Evolutionary conservation across 2,329 filamentous ascomycete genomes (phyloP), one percentile per base, ranked within the genome.

Genomic region (Cytospora piceae): DNA sequence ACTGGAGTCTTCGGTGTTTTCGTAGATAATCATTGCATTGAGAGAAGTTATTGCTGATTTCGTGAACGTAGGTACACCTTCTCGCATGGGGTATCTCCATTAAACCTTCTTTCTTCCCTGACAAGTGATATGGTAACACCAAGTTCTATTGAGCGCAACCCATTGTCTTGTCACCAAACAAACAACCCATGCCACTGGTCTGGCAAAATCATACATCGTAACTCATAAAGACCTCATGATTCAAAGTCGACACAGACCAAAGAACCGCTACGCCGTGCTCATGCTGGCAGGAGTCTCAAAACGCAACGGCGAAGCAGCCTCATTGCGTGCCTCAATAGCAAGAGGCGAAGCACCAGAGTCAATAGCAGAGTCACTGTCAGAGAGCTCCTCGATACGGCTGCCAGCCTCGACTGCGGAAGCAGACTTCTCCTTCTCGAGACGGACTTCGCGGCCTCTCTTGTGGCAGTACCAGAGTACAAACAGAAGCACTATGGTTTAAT

Each of bases 391-490:
- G 53, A 84, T 76, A 29, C 81, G 77, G 32, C 75, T 71, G 42
- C 65, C 61, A 32, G 71, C 71, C 12, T 66, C 71, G 17, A 66
- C 66, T 1, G 39, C 52, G 34, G 58, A 20, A 14, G 74, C 76
- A 1, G 76, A 70, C 61, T 78, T 79, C 72, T 87, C 84, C 59
- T 76, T 70, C 74, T 90, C 89, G 15, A 98, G 85, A 59, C 95
- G 87, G 8, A 88, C 89, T 79, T 99, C 94, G 54, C 88, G 88
- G 49, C 95, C 95, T 62, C 95, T 91, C 81, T 98, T 98, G 79
- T 98, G 90, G 79, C 94, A 98, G 79, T 98, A 99, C 94, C 94
- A 99, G 72, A 98, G 89, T 54, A 96, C 92, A 74, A 97, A 95
- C 64, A 99, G 85, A 20, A 98, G 84, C 63, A 98, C 92, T 91